Conservation (phyloP, 2,329 filamentous ascomycete genomes). For the Dactylellina parvicollis region DNA sequence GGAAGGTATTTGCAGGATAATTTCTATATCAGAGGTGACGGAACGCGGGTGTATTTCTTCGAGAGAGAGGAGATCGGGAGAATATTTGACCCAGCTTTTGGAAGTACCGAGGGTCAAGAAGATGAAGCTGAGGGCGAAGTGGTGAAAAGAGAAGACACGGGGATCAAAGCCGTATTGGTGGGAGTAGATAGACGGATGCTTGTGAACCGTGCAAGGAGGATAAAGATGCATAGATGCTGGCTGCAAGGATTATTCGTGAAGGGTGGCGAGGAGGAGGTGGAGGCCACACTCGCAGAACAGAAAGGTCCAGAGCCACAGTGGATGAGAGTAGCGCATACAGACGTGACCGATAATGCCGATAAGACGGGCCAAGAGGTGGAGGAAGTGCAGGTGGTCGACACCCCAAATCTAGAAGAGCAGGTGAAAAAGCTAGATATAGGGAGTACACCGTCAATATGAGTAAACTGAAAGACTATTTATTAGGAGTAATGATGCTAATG, state of each 20-base stretch:
- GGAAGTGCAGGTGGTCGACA: conserved; percentile 37
- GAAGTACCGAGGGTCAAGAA: conserved; percentile 22
- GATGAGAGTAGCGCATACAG: conserved; percentile 52
- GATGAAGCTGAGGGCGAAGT: conserved; percentile 42
- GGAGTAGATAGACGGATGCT: conserved; percentile 88
- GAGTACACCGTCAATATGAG: conserved; percentile 24
- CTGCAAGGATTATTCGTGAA: conserved; percentile 85
- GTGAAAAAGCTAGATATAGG: conserved; percentile 29
- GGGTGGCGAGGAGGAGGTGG: conserved; percentile 55
- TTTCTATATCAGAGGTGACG: conserved; percentile 95
- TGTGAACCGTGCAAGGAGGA: conserved; percentile 86
- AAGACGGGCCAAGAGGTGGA: conserved; percentile 14
- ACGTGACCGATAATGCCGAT: conserved; percentile 19
- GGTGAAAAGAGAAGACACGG: conserved; percentile 24
- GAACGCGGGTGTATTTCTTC: conserved; percentile 97
- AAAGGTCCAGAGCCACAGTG: conserved; percentile 44
- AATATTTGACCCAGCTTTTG: conserved; percentile 64
- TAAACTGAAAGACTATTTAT: background rate
- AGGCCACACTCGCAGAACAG: conserved; percentile 33
- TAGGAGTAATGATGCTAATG: conserved; percentile 15
- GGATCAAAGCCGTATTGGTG: conserved; percentile 69
- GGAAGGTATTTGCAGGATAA: conserved; percentile 93
- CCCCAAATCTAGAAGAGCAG: conserved; percentile 41
- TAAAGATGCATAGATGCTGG: conserved; percentile 99
- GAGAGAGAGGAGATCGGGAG: conserved; percentile 80